Conservation (phyloP, 2,329 filamentous ascomycete species). For the Bretziella fagacearum region DNA sequence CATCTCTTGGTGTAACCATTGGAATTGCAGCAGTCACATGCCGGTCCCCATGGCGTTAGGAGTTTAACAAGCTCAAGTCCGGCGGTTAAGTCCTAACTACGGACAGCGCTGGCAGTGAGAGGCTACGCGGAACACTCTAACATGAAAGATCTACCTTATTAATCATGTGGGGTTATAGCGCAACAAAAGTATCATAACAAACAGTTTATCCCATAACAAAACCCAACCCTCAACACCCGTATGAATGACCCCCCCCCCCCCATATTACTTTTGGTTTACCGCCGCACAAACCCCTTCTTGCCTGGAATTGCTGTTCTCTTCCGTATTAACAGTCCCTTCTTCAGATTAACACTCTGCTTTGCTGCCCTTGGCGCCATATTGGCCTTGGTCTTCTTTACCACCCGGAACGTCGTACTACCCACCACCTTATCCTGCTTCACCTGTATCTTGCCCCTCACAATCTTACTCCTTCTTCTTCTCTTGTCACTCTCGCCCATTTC, state of each 20-base stretch:
- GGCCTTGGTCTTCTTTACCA: slow-evolving; percentile 28
- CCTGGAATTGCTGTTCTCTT: slow-evolving; percentile 23
- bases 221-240: not conserved
- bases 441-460: slow-evolving; percentile 19
- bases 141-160: too few relatives aligned
- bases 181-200: too few relatives aligned
- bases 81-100: too few relatives aligned
- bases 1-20: too few relatives aligned
- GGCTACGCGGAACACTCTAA: too few relatives aligned
- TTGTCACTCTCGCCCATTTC: slow-evolving; percentile 13
- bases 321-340: slow-evolving; percentile 30
- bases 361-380: slow-evolving; percentile 32
- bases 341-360: slow-evolving; percentile 27
- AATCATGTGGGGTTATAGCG: too few relatives aligned
- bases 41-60: too few relatives aligned
- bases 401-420: slow-evolving; percentile 38
- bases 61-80: too few relatives aligned
- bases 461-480: not conserved
- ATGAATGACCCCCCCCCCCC: not conserved
- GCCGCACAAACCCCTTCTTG: slow-evolving; percentile 29
- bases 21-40: too few relatives aligned
- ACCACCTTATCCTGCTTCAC: slow-evolving; percentile 30
- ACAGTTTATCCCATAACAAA: too few relatives aligned
- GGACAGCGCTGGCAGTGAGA: too few relatives aligned
- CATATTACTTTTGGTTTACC: slow-evolving; percentile 2